Evolutionary conservation across 805 yeast genomes (phyloP), one percentile per base, ranked within the genome.

Genomic region (Wickerhamiella azyma): DNA sequence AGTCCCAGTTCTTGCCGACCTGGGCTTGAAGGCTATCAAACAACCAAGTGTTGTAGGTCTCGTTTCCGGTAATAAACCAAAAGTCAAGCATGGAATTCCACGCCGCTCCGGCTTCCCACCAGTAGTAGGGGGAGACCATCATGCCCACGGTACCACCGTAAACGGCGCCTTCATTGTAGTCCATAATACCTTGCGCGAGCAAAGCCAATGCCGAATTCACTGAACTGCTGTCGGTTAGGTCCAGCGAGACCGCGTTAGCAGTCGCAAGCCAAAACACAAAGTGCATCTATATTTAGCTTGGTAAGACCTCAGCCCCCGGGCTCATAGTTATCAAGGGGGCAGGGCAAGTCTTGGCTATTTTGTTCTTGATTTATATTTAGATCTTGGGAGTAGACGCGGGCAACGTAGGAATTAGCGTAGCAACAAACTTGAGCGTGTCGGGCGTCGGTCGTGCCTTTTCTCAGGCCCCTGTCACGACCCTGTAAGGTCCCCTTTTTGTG

Each of bases 91-190:
- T 42, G 26, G 59, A 46, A 21, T 62, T 62, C 64, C 64, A 71
- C 1, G 81, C 85, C 47, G 83, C 92, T 54, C 94, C 94, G 26
- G 92, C 86, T 64, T 81, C 83, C 94, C 94, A 83, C 94, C 94
- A 83, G 66, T 82, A 83, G 69, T 83, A 83, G 2, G 94, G 94
- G 53, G 63, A 53, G 10, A 73, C 66, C 60, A 83, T 80, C 79
- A 75, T 70, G 28, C 94, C 94, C 13, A 81, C 67, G 16, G 81
- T 69, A 36, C 82, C 80, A 29, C 92, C 94, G 37, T 66, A 61
- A 28, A 71, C 66, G 21, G 61, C 56, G 35, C 94, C 89, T 13
- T 72, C 76, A 58, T 86, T 86, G 62, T 86, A 86, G 66, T 84
- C 88, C 68, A 86, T 69, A 47, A 85, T 66, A 51, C 96, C 96